These are phyloP conservation scores for Oemleria cerasiformis DNA, from an alignment of 306 rosid species.

Conservation along the genomic window DNA sequence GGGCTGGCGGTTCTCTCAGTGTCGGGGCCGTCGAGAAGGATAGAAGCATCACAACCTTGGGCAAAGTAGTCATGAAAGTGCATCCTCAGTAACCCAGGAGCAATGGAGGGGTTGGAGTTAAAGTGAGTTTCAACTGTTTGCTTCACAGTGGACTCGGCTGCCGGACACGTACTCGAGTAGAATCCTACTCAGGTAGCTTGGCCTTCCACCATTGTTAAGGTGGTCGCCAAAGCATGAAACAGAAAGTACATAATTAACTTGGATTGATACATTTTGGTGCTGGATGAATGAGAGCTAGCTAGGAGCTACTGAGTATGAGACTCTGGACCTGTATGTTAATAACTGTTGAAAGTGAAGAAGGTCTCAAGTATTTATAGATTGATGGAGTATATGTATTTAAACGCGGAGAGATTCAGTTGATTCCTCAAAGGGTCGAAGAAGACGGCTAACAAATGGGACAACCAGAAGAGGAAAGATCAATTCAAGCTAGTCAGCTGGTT, in stretches of 20 bases:
- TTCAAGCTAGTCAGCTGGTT: no score
- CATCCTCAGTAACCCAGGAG: constrained; percentile 30
- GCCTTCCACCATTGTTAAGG: neutral
- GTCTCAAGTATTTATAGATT: neutral
- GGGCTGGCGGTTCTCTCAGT: constrained; percentile 12
- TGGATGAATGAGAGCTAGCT: neutral
- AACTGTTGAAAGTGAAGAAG: neutral
- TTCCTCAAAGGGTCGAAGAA: no score
- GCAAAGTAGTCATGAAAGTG: constrained; percentile 38
- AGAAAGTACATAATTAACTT: neutral
- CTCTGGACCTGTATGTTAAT: neutral
- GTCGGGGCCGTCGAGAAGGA: constrained; percentile 10
- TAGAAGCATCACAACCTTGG: constrained; percentile 27
- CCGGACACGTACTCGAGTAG: constrained; percentile 16
- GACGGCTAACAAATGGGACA: no score
- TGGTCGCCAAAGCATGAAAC: neutral
- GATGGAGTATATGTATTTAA: no score
- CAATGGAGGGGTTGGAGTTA: constrained; percentile 12
- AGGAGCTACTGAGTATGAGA: neutral
- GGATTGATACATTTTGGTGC: neutral
- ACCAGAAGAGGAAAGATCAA: no score
- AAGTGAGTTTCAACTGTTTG: constrained; percentile 21
- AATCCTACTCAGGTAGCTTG: constrained; percentile 7
- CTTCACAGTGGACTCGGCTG: constrained; percentile 13
- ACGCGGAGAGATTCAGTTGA: neutral